Evolutionary conservation across 2,329 filamentous ascomycete genomes (phyloP).

Genomic region (Arthrobotrys sphaeroides): DNA sequence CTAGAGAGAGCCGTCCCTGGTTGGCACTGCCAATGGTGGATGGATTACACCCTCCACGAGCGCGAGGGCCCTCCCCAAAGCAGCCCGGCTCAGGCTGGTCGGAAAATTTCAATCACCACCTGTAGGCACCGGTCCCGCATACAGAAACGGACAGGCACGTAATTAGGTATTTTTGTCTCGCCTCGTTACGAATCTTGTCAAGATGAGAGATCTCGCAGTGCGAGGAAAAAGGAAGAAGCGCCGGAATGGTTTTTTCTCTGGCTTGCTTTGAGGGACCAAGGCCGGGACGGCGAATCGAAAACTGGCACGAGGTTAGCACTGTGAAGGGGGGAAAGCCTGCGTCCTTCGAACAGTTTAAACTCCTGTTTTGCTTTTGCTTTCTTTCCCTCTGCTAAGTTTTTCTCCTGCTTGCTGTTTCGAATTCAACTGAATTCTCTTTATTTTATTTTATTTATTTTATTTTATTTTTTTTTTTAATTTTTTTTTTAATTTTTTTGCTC

Average conservation of each 20-base stretch:
- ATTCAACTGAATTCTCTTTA: not conserved
- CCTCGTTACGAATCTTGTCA: conserved; percentile 31
- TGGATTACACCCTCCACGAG: conserved; percentile 40
- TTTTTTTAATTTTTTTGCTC: not conserved
- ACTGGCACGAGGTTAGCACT: conserved; percentile 21
- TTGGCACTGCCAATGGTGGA: conserved; percentile 51
- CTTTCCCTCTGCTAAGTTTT: not conserved
- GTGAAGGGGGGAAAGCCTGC: conserved; percentile 15
- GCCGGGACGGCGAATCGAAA: conserved; percentile 15
- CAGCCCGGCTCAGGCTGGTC: conserved; percentile 36
- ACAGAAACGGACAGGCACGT: conserved; percentile 14
- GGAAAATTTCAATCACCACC: conserved; percentile 43
- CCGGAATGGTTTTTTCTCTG: not conserved
- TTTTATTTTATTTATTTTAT: not conserved
- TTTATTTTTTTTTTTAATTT: not conserved
- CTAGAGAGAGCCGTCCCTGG: conserved; percentile 50
- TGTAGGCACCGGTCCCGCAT: conserved; percentile 17
- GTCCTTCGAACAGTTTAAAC: not conserved
- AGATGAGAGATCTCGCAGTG: conserved; percentile 12
- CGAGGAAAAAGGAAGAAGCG: conserved; percentile 1
- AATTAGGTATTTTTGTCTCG: conserved; percentile 28
- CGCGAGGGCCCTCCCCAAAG: conserved; percentile 37
- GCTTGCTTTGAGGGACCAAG: not conserved
- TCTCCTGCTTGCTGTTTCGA: not conserved
- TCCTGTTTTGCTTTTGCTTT: conserved; percentile 12